Evolutionary conservation across 208 protist species (phyloP), one percentile per base, ranked within the genome.

Genomic region (Leishmania aethiopica): DNA sequence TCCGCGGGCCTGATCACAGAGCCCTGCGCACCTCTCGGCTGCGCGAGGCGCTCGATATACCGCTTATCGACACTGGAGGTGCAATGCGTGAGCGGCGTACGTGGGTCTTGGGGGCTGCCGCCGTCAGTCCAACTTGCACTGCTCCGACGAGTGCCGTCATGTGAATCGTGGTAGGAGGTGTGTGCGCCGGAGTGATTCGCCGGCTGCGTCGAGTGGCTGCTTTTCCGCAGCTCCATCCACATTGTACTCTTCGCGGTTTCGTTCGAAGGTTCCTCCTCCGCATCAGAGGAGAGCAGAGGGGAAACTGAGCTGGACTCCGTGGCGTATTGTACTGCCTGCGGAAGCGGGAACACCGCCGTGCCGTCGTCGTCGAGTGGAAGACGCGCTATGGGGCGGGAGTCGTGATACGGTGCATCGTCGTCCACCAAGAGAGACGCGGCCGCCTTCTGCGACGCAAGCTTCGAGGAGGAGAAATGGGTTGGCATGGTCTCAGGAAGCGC

Each of bases 21-120:
- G 51, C 87, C 80, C 7, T 79, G 49, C 47, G 57, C 57, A 45
- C 75, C 79, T 37, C 83, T 77, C 15, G 84, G 84, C 51, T 35
- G 67, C 47, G 84, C 80, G 75, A 88, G 69, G n/a, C 78, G 77
- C 78, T 84, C 84, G 7, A 88, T 57, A 25, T 88, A 78, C 11
- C 78, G 78, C 66, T 79, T 74, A 66, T 81, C 77, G 62, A 40
- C 35, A 32, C 25, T 80, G 49, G 59, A 47, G 3, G 73, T 82
- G 6, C 62, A n/a, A 40, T 15, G 45, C 2, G 60, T 42, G 25
- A 28, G 59, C 45, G 59, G 37, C 10, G 53, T 42, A 51, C 55
- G 55, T 32, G 55, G 37, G 3, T 51, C 19, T 3, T 69, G 19
- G 4, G 22, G 19, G 40, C 19, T 67, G 22, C 22, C 74, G 17